Evolutionary conservation across 768 basidiomycete genomes (phyloP), one percentile per base, ranked within the genome.

Genomic region (Macrolepiota fuliginosa): DNA sequence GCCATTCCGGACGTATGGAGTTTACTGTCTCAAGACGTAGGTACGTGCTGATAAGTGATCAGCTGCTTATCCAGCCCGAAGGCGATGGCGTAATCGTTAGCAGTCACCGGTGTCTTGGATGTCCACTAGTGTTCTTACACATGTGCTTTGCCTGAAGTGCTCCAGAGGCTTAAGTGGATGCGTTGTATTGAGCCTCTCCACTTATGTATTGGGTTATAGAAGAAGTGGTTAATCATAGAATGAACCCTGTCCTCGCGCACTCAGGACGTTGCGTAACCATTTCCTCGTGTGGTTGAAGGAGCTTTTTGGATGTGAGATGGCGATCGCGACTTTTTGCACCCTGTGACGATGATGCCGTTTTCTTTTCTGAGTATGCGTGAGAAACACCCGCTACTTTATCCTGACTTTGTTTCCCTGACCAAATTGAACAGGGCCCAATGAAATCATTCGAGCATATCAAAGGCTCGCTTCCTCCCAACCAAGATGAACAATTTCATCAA

Each of bases 401-500:
- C 49, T 40, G 50, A 32, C 37, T 22, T 25, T 45, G 37, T 51
- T 40, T 53, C 58, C 50, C 39, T 59, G 49, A 12, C 25, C 35
- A 13, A 35, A 59, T 24, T 27, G 22, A 22, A 19, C 46, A 50
- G 36, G 35, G 47, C 24, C 57, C 57, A 58, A 58, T 58, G 32
- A 58, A 37, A 58, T 37, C 32, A 50, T 12, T 39, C 47, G 36
- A 37, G 19, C 35, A 15, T 27, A 58, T 58, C 57, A 51, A 58
- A 42, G 46, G 19, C 12, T 29, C 27, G 29, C 32, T 54, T 36
- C 36, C 24, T 24, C 35, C 15, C 25, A 15, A 29, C 57, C 36
- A 51, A 51, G 17, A 25, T 51, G 49, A 58, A 51, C 25, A 51
- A 51, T 52, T 59, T 22, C 50, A 59, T 59, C 58, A 52, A 19